phyloP scores from a whole-genome alignment of 345 rosid genomes.

The Durio zibethinus region DNA sequence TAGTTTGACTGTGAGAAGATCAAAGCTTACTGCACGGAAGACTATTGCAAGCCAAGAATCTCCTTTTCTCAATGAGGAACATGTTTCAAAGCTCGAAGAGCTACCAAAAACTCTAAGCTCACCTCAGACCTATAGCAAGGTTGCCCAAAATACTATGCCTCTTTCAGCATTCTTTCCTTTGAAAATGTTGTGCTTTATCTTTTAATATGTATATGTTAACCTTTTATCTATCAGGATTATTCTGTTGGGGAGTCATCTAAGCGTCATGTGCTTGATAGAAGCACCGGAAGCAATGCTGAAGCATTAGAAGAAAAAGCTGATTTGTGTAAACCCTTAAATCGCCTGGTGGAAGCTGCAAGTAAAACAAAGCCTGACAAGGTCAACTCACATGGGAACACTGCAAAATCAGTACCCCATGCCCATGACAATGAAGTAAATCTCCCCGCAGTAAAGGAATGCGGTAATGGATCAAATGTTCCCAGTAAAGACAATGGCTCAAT shows the following conservation, averaged over 20 bases:
- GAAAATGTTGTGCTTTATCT: not conserved
- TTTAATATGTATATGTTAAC: not conserved
- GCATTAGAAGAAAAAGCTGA: constrained; percentile 26
- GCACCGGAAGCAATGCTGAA: constrained; percentile 1
- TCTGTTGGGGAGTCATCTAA: constrained; percentile 25
- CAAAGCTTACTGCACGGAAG: constrained; percentile 21
- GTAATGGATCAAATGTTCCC: constrained; percentile 15
- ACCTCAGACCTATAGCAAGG: constrained; percentile 16
- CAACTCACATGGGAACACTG: constrained; percentile 14
- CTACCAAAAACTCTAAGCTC: constrained; percentile 15
- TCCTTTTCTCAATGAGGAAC: not conserved
- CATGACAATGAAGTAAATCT: constrained; percentile 15
- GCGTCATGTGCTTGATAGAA: constrained; percentile 12
- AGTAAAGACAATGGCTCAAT: constrained; percentile 20
- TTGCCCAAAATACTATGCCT: constrained; percentile 17
- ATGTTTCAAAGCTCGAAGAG: constrained; percentile 21
- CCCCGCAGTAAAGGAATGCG: constrained; percentile 19
- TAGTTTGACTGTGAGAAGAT: constrained; percentile 22
- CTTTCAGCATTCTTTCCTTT: not conserved
- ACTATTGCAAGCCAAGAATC: constrained; percentile 7
- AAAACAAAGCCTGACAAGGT: constrained; percentile 21
- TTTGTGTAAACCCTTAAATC: constrained; percentile 30
- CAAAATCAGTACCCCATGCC: constrained; percentile 8
- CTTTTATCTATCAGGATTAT: constrained; percentile 16
- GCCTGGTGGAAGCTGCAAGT: constrained; percentile 26